phyloP scores from a whole-genome alignment of 768 basidiomycete genomes.

The Leccinellum albellum region DNA sequence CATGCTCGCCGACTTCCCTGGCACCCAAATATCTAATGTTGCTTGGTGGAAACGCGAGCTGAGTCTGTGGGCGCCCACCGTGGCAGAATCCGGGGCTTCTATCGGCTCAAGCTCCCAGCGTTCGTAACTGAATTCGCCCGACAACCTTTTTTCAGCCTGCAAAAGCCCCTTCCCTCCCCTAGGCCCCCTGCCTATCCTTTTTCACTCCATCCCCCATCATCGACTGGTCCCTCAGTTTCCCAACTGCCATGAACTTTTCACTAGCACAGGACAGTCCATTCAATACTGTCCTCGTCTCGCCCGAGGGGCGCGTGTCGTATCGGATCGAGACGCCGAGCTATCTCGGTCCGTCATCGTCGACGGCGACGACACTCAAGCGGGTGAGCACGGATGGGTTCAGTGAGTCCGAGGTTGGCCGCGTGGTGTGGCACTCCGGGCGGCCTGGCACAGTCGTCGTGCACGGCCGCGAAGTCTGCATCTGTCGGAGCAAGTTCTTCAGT shows the following conservation, averaged over 20 bases:
- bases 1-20: constrained; percentile 4
- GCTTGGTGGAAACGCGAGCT: constrained; percentile 1
- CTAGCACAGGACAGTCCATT: constrained; percentile 30
- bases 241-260: constrained; percentile 29
- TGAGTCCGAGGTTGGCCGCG: constrained; percentile 26
- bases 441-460: constrained; percentile 25
- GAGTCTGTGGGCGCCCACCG: constrained; percentile 26
- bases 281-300: constrained; percentile 29
- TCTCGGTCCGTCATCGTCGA: constrained; percentile 3
- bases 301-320: constrained; percentile 28
- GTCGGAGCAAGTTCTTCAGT: constrained; percentile 26
- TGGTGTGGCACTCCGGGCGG: constrained; percentile 30
- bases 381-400: constrained; percentile 23
- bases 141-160: constrained; percentile 11
- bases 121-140: constrained; percentile 8
- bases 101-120: constrained; percentile 25
- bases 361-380: constrained; percentile 22
- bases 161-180: background rate
- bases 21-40: background rate
- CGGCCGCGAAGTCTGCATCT: constrained; percentile 26
- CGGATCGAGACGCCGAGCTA: constrained; percentile 29
- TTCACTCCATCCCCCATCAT: background rate
- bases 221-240: background rate
- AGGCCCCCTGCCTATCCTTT: background rate
- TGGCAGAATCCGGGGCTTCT: constrained; percentile 33